Base-by-base conservation (phyloP, 2,329 filamentous ascomycete species). In the Didymella sp. region DNA sequence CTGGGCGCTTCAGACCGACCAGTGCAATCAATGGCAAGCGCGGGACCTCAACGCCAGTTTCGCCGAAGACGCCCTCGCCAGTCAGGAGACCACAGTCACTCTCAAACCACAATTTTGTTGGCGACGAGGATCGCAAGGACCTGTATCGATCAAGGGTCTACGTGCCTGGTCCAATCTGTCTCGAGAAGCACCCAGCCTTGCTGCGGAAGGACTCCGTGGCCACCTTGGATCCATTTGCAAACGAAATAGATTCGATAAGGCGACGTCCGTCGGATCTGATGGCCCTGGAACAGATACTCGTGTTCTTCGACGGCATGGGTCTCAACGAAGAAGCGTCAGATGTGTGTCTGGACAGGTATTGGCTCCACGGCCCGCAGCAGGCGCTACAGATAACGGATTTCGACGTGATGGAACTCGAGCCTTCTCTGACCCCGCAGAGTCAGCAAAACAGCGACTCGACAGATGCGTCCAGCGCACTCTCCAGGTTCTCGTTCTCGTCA, bases 231-330 rank as follows among this genome's bases (percentile, higher is more conserved):
- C 68, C 73, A 1, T 78, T 78, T 33, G 59, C 63, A 25, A 47
- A 55, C 35, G 61, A 59, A n/a, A 47, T 56, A 37, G 60, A 63
- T 17, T 48, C 61, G 22, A 48, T 56, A 42, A 56, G 51, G 24
- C 63, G 58, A 57, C 63, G 63, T 22, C 58, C 60, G 37, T 71
- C 70, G 12, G 70, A 75, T 46, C 33, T 64, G 38, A 48, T 64
- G 22, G 64, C 59, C 6, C 59, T 76, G 17, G 78, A 81, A 21
- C 72, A 76, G 25, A 70, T 79, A n/a, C 75, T 76, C 44, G 71
- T 72, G 38, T 80, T 75, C 64, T 79, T 81, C 46, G 71, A 76
- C 21, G 70, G 69, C 3, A 74, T 79, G 43, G 73, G 73, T 13
- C 68, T 78, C n/a, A 68, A 71, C 7, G 65, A 66, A 6, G 46